A percentile compares a stretch with the other conserved stretches of the same genome.
Conservation (phyloP, 441 rosid species). For the Flueggea neowawraea region DNA sequence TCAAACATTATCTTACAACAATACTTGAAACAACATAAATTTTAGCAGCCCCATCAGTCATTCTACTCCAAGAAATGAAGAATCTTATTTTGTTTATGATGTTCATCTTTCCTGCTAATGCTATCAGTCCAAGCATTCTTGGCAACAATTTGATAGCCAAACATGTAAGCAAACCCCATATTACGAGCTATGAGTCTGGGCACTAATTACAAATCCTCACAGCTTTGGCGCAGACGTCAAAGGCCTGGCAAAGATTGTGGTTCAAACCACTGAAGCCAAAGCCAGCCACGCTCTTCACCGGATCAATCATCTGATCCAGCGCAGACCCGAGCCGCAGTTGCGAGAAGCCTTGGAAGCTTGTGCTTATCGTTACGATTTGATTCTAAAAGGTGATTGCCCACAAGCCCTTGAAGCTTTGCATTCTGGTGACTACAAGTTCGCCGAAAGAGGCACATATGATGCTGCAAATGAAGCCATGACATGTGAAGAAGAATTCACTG, state of each 20-base stretch:
- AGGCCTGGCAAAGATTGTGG: slow-evolving; percentile 26
- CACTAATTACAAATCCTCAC: slow-evolving; percentile 19
- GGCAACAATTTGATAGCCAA: slow-evolving; percentile 16
- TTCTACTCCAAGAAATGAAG: slow-evolving; percentile 3
- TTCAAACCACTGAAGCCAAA: slow-evolving; percentile 14
- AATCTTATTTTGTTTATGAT: background rate
- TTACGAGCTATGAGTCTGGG: slow-evolving; percentile 17
- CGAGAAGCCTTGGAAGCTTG: slow-evolving; percentile 16
- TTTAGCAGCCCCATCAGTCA: no score
- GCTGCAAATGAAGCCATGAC: slow-evolving; percentile 31
- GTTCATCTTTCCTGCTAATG: slow-evolving; percentile 16
- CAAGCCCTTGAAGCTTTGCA: slow-evolving; percentile 17
- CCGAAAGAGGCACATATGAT: slow-evolving; percentile 19
- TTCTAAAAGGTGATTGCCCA: slow-evolving; percentile 25
- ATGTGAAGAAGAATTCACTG: slow-evolving; percentile 26
- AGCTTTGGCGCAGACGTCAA: slow-evolving; percentile 18
- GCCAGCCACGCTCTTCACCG: slow-evolving; percentile 10
- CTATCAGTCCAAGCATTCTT: slow-evolving; percentile 12
- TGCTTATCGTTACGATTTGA: slow-evolving; percentile 15
- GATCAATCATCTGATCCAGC: slow-evolving; percentile 12
- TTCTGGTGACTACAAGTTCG: slow-evolving; percentile 22
- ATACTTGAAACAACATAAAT: no score
- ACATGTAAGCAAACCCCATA: slow-evolving; percentile 32
- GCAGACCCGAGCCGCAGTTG: background rate
- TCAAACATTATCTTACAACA: no score